Percentiles rank a stretch among this genome's conserved stretches.
Conservation (phyloP, 2,329 filamentous ascomycete genomes). For the Penicillium sp. region DNA sequence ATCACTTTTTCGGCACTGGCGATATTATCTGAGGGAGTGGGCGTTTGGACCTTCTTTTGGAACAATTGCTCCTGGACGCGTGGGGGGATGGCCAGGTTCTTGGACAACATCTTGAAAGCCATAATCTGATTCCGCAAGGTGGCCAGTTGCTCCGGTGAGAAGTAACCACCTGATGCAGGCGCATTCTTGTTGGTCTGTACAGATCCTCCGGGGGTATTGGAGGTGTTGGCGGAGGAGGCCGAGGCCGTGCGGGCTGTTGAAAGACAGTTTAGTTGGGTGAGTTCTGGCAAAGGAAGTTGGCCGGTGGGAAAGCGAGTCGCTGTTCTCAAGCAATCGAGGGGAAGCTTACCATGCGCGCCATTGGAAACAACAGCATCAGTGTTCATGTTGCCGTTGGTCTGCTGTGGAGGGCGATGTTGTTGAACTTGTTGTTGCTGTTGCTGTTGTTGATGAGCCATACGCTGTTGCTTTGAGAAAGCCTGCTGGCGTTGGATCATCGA, state of each 20-base stretch:
- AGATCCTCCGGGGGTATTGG: conserved; percentile 14
- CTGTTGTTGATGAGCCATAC: conserved; percentile 46
- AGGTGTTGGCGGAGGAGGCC: conserved; percentile 34
- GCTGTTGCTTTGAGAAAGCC: conserved; percentile 58
- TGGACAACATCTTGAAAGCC: conserved; percentile 86
- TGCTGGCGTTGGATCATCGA: conserved; percentile 67
- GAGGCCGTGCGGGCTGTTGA: conserved; percentile 38
- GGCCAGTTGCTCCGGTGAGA: conserved; percentile 76
- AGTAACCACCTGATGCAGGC: conserved; percentile 54
- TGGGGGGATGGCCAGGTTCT: conserved; percentile 78
- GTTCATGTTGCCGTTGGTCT: conserved; percentile 44
- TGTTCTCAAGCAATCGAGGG: not conserved
- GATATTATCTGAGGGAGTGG: conserved; percentile 40
- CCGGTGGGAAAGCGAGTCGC: not conserved
- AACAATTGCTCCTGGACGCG: conserved; percentile 83
- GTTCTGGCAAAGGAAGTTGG: not conserved
- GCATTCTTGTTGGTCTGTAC: conserved; percentile 32
- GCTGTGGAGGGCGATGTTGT: conserved; percentile 43
- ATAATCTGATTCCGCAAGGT: conserved; percentile 83
- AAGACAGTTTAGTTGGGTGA: not conserved
- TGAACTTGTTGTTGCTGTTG: conserved; percentile 49
- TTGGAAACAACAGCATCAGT: conserved; percentile 36
- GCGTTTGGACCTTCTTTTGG: conserved; percentile 48
- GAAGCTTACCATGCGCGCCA: conserved; percentile 44
- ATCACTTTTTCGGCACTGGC: conserved; percentile 36